Percentiles rank a stretch among this genome's conserved stretches.
Conservation (phyloP, 2,329 filamentous ascomycete genomes). For the Cytospora piceae region DNA sequence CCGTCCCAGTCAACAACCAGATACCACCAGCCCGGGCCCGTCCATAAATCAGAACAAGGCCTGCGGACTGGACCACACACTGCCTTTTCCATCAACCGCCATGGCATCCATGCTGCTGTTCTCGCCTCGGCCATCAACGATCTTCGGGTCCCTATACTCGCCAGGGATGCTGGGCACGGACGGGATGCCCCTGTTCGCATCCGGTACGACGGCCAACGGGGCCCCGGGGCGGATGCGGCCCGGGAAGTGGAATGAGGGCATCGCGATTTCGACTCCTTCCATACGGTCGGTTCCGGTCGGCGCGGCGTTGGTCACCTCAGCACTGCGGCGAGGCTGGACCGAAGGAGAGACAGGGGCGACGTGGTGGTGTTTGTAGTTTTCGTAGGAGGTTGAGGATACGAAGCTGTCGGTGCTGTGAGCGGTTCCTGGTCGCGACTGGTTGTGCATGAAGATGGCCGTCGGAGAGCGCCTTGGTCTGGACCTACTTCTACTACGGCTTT, state of each 20-base stretch:
- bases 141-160: conserved; percentile 32
- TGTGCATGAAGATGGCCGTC: conserved; percentile 14
- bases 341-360: neutral
- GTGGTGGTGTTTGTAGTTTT: neutral
- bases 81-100: neutral
- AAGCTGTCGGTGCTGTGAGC: conserved; percentile 21
- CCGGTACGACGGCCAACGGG: conserved; percentile 48
- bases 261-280: conserved; percentile 24
- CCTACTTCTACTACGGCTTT: conserved; percentile 22
- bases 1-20: neutral
- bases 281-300: conserved; percentile 11
- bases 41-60: neutral
- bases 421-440: conserved; percentile 17
- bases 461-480: conserved; percentile 15
- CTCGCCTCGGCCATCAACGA: conserved; percentile 13
- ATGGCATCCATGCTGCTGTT: conserved; percentile 2
- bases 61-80: conserved; percentile 12
- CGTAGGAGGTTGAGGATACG: neutral
- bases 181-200: conserved; percentile 52
- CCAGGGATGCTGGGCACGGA: conserved; percentile 49
- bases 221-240: conserved; percentile 34
- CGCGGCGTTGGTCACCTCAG: conserved; percentile 7
- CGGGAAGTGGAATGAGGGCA: conserved; percentile 40
- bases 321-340: conserved; percentile 23
- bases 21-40: no score